A percentile compares a stretch with the other conserved stretches of the same genome.
Conservation (phyloP, 1,284 basidiomycete genomes). For the Athelia sp. region DNA sequence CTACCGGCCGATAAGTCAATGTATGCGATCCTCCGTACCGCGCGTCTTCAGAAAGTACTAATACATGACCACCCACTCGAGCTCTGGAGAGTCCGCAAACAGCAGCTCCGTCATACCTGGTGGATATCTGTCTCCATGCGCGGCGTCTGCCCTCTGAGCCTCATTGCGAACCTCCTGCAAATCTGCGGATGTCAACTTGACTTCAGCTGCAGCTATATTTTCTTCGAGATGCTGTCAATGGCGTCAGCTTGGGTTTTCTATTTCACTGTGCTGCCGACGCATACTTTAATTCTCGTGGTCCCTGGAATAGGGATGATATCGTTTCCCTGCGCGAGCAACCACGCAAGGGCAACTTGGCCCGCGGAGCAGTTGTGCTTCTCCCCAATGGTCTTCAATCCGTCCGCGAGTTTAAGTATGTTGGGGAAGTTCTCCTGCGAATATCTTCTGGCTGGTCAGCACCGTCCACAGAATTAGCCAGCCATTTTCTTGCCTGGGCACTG, state of each 20-base stretch:
- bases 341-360: conserved; percentile 56
- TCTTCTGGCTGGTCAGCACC: conserved; percentile 23
- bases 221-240: conserved; percentile 33
- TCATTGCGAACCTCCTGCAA: conserved; percentile 27
- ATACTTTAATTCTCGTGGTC: conserved; percentile 36
- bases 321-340: conserved; percentile 53
- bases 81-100: too few species aligned
- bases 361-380: conserved; percentile 41
- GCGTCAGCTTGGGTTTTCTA: not conserved
- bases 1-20: too few species aligned
- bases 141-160: conserved; percentile 25
- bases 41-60: too few species aligned
- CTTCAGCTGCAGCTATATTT: conserved; percentile 29
- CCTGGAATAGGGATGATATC: conserved; percentile 55
- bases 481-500: conserved; percentile 17
- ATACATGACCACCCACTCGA: too few species aligned
- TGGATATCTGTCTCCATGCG: not conserved
- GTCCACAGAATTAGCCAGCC: conserved; percentile 1
- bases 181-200: conserved; percentile 33
- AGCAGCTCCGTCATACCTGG: too few species aligned
- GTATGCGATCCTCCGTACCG: too few species aligned
- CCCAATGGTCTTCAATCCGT: conserved; percentile 40
- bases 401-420: conserved; percentile 47
- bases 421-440: conserved; percentile 45
- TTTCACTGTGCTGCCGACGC: not conserved